These are phyloP conservation scores for Calendula officinalis DNA, from an alignment of 129 eudicot species.

Conservation along the genomic window DNA sequence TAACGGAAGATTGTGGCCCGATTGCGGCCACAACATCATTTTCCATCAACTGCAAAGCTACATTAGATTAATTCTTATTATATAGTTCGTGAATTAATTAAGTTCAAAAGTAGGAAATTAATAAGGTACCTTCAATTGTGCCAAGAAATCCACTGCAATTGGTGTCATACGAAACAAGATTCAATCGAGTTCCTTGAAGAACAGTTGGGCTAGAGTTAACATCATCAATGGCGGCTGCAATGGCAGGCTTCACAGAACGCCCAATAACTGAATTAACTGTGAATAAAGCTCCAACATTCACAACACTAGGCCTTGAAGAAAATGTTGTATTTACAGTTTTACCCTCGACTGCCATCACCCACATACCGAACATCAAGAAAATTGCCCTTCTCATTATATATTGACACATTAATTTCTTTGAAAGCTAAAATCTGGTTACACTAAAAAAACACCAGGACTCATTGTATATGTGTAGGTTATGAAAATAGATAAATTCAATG, in stretches of 20 bases:
- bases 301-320: slow-evolving; percentile 21
- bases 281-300: slow-evolving; percentile 70
- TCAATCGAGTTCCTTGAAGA: slow-evolving; percentile 46
- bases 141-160: slow-evolving; percentile 83
- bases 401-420: neutral
- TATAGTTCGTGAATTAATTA: no score
- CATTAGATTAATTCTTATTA: no score
- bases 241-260: slow-evolving; percentile 58
- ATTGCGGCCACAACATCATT: slow-evolving; percentile 64
- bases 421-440: slow-evolving; percentile 4
- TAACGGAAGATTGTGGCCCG: slow-evolving; percentile 91
- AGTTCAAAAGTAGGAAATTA: neutral
- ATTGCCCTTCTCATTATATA: neutral
- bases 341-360: slow-evolving; percentile 28
- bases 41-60: slow-evolving; percentile 77
- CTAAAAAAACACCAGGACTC: neutral
- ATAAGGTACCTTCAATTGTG: slow-evolving; percentile 54
- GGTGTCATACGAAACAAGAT: slow-evolving; percentile 61
- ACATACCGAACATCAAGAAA: slow-evolving; percentile 13
- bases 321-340: slow-evolving; percentile 23
- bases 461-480: neutral
- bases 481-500: neutral
- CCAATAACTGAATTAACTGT: slow-evolving; percentile 70
- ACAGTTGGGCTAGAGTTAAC: slow-evolving; percentile 54
- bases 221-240: slow-evolving; percentile 68